phyloP scores from a whole-genome alignment of 2,329 filamentous ascomycete genomes.

The Phoma herbarum region DNA sequence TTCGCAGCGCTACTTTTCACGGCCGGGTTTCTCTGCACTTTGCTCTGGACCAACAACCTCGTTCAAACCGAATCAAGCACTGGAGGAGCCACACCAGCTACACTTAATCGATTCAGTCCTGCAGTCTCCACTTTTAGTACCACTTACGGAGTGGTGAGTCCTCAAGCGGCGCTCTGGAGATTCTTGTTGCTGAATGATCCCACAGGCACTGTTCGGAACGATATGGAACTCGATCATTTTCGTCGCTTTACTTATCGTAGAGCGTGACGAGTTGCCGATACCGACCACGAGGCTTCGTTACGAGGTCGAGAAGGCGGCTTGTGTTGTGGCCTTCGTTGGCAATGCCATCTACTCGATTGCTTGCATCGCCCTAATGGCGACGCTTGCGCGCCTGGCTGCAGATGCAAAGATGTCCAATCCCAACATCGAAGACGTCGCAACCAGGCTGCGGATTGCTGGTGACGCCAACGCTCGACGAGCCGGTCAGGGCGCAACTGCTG shows the following conservation, averaged over 20 bases:
- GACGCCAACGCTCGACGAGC: not conserved
- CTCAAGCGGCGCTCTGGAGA: rapidly evolving
- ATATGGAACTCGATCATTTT: not conserved
- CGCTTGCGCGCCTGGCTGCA: not conserved
- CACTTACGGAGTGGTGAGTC: not conserved
- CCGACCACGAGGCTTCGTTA: not conserved
- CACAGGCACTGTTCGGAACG: not conserved
- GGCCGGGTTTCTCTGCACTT: not conserved
- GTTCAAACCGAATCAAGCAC: not conserved
- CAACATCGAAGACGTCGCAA: too few species aligned
- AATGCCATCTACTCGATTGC: not conserved
- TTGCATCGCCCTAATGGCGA: not conserved
- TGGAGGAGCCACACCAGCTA: not conserved
- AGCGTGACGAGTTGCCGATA: not conserved
- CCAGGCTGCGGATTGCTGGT: too few species aligned
- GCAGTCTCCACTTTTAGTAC: not conserved
- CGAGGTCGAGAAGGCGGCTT: not conserved
- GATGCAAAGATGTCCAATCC: too few species aligned
- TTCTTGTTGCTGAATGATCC: not conserved
- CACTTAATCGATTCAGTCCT: not conserved
- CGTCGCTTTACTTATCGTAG: not conserved
- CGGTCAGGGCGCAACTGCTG: not conserved
- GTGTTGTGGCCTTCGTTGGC: not conserved
- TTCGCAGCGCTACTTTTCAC: not conserved
- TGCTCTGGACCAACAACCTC: not conserved